Evolutionary conservation across 768 basidiomycete genomes (phyloP).

Genomic region (Fomitopsis serialis): DNA sequence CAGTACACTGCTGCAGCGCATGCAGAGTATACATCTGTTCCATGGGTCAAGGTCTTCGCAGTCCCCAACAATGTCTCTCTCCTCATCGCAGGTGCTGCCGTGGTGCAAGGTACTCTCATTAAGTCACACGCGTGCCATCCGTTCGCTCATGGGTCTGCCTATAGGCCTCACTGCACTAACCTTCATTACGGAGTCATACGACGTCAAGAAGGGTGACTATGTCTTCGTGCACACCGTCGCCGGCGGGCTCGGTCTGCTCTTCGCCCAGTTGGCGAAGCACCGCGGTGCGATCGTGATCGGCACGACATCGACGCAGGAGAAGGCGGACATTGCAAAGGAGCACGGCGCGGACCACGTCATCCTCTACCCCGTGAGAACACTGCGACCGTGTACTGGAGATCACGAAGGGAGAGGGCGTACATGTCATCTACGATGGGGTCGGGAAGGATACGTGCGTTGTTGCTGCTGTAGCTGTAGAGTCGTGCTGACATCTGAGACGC

Average conservation of each 20-base stretch:
- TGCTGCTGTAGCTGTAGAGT: background rate
- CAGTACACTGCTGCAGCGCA: constrained; percentile 37
- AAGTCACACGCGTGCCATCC: background rate
- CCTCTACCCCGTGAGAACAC: constrained; percentile 74
- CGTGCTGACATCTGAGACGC: too few species aligned
- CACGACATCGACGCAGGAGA: constrained; percentile 81
- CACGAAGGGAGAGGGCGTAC: constrained; percentile 78
- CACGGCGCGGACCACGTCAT: constrained; percentile 88
- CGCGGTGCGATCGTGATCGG: constrained; percentile 89
- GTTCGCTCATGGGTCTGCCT: background rate
- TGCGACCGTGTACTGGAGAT: constrained; percentile 68
- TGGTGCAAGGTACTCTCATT: constrained; percentile 50
- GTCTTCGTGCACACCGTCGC: constrained; percentile 90
- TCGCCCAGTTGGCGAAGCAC: constrained; percentile 62
- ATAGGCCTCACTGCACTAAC: constrained; percentile 62
- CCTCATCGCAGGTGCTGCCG: constrained; percentile 56
- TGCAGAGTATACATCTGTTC: constrained; percentile 67
- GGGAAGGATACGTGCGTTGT: constrained; percentile 84
- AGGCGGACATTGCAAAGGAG: constrained; percentile 72
- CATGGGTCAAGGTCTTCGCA: constrained; percentile 57
- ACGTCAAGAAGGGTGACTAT: constrained; percentile 72
- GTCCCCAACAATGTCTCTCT: constrained; percentile 60
- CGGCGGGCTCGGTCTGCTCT: constrained; percentile 75
- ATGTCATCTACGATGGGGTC: constrained; percentile 91
- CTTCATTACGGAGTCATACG: constrained; percentile 81